phyloP scores from a whole-genome alignment of 164 flowering plant species.

The Sextonia rubra region DNA sequence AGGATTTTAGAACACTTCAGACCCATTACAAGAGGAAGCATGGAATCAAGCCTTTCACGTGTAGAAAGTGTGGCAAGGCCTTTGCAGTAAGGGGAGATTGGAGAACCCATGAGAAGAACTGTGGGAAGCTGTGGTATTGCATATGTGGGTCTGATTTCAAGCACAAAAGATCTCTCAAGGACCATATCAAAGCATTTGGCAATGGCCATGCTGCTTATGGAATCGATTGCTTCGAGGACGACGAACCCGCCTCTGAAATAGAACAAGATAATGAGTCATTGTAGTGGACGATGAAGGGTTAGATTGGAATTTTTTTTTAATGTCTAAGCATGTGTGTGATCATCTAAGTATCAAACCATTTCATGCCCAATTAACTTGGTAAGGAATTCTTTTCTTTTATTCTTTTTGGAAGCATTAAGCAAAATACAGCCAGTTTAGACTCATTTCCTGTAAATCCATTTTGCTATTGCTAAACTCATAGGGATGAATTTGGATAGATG shows the following conservation, averaged over 20 bases:
- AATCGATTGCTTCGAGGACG: conserved; percentile 54
- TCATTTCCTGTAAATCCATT: neutral
- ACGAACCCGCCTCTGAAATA: conserved; percentile 71
- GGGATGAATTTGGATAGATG: neutral
- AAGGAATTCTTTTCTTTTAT: no score
- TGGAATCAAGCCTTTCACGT: conserved; percentile 83
- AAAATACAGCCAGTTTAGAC: neutral
- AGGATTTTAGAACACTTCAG: conserved; percentile 84
- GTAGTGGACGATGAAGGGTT: conserved; percentile 15
- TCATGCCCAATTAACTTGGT: neutral
- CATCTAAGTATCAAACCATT: neutral
- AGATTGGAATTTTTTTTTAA: neutral
- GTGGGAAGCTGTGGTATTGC: conserved; percentile 93
- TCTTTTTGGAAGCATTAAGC: neutral
- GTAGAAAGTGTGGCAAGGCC: conserved; percentile 78
- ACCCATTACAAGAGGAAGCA: conserved; percentile 93
- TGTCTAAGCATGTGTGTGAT: neutral
- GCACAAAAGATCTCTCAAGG: conserved; percentile 88
- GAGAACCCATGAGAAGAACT: conserved; percentile 93
- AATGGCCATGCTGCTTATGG: conserved; percentile 76
- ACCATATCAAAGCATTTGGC: conserved; percentile 81
- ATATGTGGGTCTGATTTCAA: conserved; percentile 88
- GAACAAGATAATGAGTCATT: conserved; percentile 62
- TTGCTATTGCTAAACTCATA: neutral
- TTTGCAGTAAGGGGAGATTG: conserved; percentile 87